Percentiles rank a stretch among this genome's conserved stretches.
Conservation (phyloP, 345 rosid genomes). For the Pugionium cornutum region DNA sequence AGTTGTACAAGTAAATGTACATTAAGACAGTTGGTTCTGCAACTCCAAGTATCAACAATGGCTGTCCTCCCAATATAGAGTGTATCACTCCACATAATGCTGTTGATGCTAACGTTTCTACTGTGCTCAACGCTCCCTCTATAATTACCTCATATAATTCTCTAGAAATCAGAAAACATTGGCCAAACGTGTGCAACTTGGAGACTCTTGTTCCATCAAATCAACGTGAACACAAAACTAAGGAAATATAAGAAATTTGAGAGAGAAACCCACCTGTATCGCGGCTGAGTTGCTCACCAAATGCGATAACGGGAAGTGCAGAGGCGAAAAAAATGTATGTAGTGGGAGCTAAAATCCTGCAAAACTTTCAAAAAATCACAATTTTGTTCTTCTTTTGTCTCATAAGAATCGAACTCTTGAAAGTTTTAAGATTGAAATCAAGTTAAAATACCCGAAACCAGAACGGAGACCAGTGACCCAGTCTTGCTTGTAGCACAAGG, state of each 20-base stretch:
- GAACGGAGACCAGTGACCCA: conserved; percentile 60
- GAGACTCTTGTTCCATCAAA: conserved; percentile 18
- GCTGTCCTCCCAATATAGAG: conserved; percentile 82
- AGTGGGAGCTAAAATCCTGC: conserved; percentile 78
- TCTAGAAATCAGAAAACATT: background rate
- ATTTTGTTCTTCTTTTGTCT: background rate
- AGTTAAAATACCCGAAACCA: conserved; percentile 48
- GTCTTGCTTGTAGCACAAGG: conserved; percentile 65
- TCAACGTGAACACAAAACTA: conserved; percentile 18
- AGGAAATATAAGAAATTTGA: background rate
- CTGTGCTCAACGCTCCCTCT: conserved; percentile 82
- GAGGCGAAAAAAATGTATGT: conserved; percentile 86
- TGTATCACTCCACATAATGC: conserved; percentile 82
- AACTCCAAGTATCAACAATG: conserved; percentile 76
- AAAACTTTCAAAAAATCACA: conserved; percentile 5
- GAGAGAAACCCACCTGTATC: conserved; percentile 55
- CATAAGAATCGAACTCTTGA: background rate
- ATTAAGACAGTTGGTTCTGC: conserved; percentile 88
- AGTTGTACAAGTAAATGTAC: conserved; percentile 71
- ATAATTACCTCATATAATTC: background rate
- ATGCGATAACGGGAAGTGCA: conserved; percentile 81
- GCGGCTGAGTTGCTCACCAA: conserved; percentile 79
- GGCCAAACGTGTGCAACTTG: conserved; percentile 20
- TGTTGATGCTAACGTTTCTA: conserved; percentile 72
- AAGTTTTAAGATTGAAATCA: background rate